These are phyloP conservation scores for Secale cereale DNA, from an alignment of 176 grass and related monocot genomes.

Conservation along the genomic window DNA sequence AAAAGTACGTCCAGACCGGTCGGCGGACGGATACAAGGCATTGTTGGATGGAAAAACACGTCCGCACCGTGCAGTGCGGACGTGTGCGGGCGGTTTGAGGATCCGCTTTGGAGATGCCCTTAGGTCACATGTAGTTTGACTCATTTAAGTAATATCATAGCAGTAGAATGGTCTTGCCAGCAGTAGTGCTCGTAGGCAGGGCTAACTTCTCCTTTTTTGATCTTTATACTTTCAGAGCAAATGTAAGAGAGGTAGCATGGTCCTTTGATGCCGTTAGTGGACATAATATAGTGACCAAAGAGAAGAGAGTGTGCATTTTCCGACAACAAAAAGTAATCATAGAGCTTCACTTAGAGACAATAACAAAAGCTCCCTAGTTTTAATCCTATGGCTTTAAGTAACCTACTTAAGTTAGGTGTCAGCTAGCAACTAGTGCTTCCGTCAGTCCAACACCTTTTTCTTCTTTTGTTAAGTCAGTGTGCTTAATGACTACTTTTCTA, in stretches of 20 bases:
- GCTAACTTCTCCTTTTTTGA: background rate
- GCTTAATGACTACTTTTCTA: background rate
- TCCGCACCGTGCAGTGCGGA: no score
- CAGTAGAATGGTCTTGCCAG: background rate
- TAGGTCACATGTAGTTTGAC: background rate
- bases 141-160: background rate
- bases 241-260: background rate
- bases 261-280: background rate
- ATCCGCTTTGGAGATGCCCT: no score
- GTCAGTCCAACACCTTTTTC: background rate
- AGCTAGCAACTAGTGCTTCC: background rate
- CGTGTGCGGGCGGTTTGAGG: no score
- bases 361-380: background rate
- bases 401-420: background rate
- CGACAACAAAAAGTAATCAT: background rate
- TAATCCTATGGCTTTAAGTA: background rate
- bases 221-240: background rate
- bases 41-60: no score
- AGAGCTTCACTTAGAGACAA: background rate
- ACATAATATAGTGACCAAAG: background rate
- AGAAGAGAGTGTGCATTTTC: background rate
- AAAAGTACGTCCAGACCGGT: no score
- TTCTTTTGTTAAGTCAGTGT: conserved; percentile 4
- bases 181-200: background rate
- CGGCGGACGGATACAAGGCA: no score